Evolutionary conservation across 129 eudicot species (phyloP), one percentile per base, ranked within the genome.

Genomic region (Rutidosis leptorrhynchoides): DNA sequence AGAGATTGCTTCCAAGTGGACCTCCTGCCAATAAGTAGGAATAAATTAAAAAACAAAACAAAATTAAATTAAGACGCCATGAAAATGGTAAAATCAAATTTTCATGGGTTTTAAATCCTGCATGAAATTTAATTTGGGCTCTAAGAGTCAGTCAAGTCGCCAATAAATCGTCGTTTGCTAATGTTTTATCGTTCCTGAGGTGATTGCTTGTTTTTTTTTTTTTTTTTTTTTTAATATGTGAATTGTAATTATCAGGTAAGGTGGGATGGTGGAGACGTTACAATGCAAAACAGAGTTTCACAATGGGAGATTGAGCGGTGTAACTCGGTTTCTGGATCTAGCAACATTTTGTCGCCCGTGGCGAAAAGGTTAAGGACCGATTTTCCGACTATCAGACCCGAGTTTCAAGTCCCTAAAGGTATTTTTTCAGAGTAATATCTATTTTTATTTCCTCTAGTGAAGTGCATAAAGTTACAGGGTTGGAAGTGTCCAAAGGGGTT

Each of bases 231-330:
- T 5, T 26, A 24, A 37, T 7, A 20, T 27, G 6, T 37, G 10
- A 15, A 20, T 67, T 11, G 25, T 24, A 70, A 28, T 14, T 58
- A 70, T 49, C 88, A 87, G 95, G 97, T 90, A 16, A 71, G 89
- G 72, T 90, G 97, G 97, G 95, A 90, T 62, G 84, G 78, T 75
- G 56, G 74, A 69, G 95, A 86, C 57, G 68, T 61, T 28, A 61
- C 68, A 60, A 77, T 71, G n/a, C 83, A 76, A 45, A 84, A 75
- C 64, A 80, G 97, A 79, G 95, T 90, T 37, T 90, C 95, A 53
- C 95, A 95, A 32, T 90, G 97, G 97, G 95, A 90, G 75, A 84
- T 90, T 65, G 87, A 90, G 67, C 89, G 80, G 62, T 67, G 82
- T 30, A 84, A 84, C 68, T 67, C 83, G n/a, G 62, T 74, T 62